Conservation (phyloP, 2,329 filamentous ascomycete genomes). For the Colletotrichum tropicicola region DNA sequence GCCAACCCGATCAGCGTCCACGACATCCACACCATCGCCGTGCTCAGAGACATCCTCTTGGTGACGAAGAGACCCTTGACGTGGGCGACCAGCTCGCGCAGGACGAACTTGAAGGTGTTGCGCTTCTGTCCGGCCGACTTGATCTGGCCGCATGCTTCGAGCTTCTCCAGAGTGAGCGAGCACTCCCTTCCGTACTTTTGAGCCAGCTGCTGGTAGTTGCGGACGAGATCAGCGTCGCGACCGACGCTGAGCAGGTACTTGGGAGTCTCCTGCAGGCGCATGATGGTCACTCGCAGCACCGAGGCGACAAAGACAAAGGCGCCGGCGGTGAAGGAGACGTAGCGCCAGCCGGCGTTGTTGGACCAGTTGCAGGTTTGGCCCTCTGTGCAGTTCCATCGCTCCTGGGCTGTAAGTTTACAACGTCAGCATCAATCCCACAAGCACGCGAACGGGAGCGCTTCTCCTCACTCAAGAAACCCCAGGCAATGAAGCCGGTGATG, state of each 20-base stretch:
- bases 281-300: slow-evolving; percentile 60
- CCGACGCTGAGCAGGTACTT: slow-evolving; percentile 66
- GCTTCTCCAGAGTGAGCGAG: slow-evolving; percentile 48
- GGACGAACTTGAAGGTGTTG: slow-evolving; percentile 2
- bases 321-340: slow-evolving; percentile 55
- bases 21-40: slow-evolving; percentile 71
- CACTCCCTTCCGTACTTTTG: slow-evolving; percentile 48
- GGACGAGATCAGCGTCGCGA: slow-evolving; percentile 58
- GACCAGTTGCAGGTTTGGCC: slow-evolving; percentile 48
- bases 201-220: slow-evolving; percentile 48
- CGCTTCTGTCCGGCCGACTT: slow-evolving; percentile 42
- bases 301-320: slow-evolving; percentile 58
- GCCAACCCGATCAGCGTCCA: slow-evolving; percentile 78
- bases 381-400: slow-evolving; percentile 51
- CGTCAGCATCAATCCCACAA: neutral
- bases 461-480: slow-evolving; percentile 54
- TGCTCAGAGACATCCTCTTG: slow-evolving; percentile 67
- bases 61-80: slow-evolving; percentile 73
- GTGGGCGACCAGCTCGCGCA: slow-evolving; percentile 51
- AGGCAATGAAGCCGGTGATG: slow-evolving; percentile 57
- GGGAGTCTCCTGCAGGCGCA: slow-evolving; percentile 65
- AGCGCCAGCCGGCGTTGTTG: slow-evolving; percentile 61
- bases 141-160: slow-evolving; percentile 55
- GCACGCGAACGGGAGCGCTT: neutral
- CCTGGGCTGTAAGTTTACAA: slow-evolving; percentile 40